phyloP scores from a whole-genome alignment of 805 yeast species.

The Spathaspora hagerdaliae region DNA sequence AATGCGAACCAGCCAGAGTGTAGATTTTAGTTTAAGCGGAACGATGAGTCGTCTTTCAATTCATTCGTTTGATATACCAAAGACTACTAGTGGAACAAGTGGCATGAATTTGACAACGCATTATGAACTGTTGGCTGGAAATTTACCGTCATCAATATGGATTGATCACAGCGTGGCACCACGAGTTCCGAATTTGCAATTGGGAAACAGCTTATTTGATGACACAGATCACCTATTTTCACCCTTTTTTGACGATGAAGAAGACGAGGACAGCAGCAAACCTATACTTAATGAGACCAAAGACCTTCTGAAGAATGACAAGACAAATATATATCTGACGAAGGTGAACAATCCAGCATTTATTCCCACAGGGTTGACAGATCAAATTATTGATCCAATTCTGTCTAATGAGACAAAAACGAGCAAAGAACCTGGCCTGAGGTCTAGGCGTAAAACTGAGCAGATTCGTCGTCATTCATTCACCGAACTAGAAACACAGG shows the following conservation, averaged over 20 bases:
- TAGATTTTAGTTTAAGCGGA: background rate
- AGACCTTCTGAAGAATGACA: background rate
- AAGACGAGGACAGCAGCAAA: background rate
- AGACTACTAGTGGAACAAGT: background rate
- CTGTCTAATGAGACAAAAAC: too few species aligned
- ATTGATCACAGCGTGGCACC: background rate
- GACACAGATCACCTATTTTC: slow-evolving; percentile 3
- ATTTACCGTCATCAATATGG: background rate
- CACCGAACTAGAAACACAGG: background rate
- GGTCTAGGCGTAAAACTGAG: background rate
- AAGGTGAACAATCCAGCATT: slow-evolving; percentile 15
- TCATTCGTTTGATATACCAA: background rate
- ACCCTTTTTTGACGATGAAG: slow-evolving; percentile 2
- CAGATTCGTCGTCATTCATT: background rate
- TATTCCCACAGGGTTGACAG: slow-evolving; percentile 7
- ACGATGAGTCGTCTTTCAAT: background rate
- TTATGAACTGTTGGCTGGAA: background rate
- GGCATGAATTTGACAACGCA: background rate
- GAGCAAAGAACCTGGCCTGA: background rate
- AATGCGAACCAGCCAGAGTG: background rate
- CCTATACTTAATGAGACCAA: background rate
- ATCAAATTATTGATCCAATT: too few species aligned
- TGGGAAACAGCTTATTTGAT: background rate
- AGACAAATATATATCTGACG: slow-evolving; percentile 11
- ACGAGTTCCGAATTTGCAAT: background rate